Evolutionary conservation across 805 yeast genomes (phyloP), one percentile per base, ranked within the genome.

Genomic region (Cyberlindnera euphorbiiphila): DNA sequence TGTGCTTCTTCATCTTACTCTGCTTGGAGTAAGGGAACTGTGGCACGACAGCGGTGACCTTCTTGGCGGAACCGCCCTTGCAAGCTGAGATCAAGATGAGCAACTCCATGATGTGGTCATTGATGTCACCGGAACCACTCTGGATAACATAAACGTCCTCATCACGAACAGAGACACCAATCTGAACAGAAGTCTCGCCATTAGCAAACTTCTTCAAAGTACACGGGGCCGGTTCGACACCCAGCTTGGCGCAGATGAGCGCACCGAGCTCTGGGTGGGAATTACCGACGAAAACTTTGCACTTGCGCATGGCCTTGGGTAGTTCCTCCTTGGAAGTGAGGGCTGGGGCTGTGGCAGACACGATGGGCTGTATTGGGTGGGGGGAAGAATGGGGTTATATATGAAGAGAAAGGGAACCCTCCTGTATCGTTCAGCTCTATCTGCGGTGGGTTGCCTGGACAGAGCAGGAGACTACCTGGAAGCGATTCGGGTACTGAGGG

Each of bases 21-120:
- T 93, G 99, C 62, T 91, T 85, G 10, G 97, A 86, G 67, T 93
- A 93, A 23, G 98, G 98, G 61, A 91, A 94, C 63, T 88, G 95
- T 2, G 99, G 99, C 36, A 93, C 81, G 22, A 93, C 98, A 9
- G 97, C 97, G 29, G 75, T 93, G 61, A 93, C 88, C 59, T 88
- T 88, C 54, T 85, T 83, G n/a, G 99, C 99, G 10, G 96, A 86
- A 9, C 98, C 99, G 43, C 97, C 96, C 52, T 89, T 80, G 64
- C 98, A 91, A 35, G 98, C 98, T 32, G 94, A 81, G 29, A 93
- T 89, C 53, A 93, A 72, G 44, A 94, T 91, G 56, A 93, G 71
- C 47, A 93, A 67, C 64, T 93, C 99, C 98, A 93, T 93, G 42
- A 93, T 86, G 56, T 87, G 93, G 57, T 93, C 98, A 57, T 93